These are phyloP conservation scores for Aaosphaeria pasadenensis DNA, from an alignment of 2,329 filamentous ascomycete species.

Conservation along the genomic window DNA sequence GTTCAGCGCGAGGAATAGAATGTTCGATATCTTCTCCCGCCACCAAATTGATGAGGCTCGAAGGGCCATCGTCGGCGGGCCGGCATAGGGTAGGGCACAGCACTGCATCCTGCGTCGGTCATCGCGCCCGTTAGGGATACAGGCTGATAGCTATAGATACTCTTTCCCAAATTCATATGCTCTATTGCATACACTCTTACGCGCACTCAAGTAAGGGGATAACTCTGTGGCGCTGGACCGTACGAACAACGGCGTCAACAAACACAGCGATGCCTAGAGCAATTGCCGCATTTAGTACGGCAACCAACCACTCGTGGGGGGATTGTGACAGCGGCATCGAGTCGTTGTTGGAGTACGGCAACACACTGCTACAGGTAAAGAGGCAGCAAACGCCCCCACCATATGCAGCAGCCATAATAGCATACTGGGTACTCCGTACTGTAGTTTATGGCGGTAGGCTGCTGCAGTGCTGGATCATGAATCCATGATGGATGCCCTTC, in stretches of 20 bases:
- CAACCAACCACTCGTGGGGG: background rate
- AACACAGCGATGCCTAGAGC: constrained; percentile 9
- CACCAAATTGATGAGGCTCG: constrained; percentile 30
- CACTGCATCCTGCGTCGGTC: constrained; percentile 29
- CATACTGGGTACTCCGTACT: no score
- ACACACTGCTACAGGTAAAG: no score
- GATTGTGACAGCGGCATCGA: no score
- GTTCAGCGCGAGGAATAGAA: no score
- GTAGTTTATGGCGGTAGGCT: no score
- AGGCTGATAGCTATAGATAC: constrained; percentile 14
- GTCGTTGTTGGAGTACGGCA: no score
- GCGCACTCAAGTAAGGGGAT: constrained; percentile 12
- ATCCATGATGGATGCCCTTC: no score
- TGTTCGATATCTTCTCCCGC: constrained; percentile 9
- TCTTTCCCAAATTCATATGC: constrained; percentile 25
- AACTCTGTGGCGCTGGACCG: constrained; percentile 16
- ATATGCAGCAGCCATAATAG: no score
- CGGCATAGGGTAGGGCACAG: constrained; percentile 15
- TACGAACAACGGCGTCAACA: constrained; percentile 3
- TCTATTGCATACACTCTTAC: constrained; percentile 15
- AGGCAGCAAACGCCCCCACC: no score
- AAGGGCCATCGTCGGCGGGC: constrained; percentile 14
- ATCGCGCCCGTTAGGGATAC: constrained; percentile 24
- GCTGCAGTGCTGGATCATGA: no score
- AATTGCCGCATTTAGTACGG: constrained; percentile 16